Conservation (phyloP, 116 monocot species). For the Phalaenopsis hybrid region DNA sequence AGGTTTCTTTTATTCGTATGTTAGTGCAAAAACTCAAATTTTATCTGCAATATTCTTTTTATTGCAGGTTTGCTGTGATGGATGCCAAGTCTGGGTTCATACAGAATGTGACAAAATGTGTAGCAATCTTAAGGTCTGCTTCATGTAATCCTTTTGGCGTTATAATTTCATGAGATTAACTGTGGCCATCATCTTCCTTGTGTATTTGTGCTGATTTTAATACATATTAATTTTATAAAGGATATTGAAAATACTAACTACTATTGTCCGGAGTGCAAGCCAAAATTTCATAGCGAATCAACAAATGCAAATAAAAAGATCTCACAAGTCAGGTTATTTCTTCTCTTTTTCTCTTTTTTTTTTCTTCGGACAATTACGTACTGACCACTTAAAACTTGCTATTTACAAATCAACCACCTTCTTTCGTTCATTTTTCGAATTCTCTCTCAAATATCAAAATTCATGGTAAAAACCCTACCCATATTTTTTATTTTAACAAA, state of each 20-base stretch:
- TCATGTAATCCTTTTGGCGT: neutral
- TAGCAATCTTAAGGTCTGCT: conserved; percentile 51
- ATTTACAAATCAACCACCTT: too few species aligned
- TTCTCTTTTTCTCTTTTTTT: neutral
- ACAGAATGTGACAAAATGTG: conserved; percentile 68
- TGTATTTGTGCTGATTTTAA: neutral
- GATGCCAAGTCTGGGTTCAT: conserved; percentile 92
- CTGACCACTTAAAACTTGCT: too few species aligned
- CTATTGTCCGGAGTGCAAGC: conserved; percentile 80
- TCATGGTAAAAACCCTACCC: too few species aligned
- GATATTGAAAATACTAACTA: conserved; percentile 61
- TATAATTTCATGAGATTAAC: conserved; percentile 3
- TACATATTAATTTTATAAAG: conserved; percentile 20
- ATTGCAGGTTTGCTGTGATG: conserved; percentile 68
- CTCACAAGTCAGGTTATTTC: conserved; percentile 33
- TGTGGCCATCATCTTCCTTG: neutral
- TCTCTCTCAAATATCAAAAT: too few species aligned
- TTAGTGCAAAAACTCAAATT: neutral
- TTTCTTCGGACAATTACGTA: too few species aligned
- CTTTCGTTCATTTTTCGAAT: too few species aligned
- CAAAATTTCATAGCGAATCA: conserved; percentile 36
- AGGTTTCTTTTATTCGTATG: conserved; percentile 1
- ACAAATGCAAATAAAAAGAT: conserved; percentile 40
- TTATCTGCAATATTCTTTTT: neutral
- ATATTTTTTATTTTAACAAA: too few species aligned